Conservation (phyloP, 345 rosid genomes). For the Populus tremula region DNA sequence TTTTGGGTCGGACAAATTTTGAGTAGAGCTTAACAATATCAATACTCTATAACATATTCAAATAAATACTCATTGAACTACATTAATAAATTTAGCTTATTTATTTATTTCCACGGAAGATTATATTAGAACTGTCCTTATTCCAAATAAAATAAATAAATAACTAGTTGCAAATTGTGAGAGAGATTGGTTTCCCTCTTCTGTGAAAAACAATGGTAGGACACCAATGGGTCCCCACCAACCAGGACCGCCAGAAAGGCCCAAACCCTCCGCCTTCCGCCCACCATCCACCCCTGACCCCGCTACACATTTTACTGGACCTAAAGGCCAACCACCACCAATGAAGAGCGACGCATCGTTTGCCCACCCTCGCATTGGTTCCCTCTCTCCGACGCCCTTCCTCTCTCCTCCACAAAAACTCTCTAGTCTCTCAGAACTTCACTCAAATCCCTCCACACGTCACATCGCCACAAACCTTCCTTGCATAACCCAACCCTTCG, state of each 20-base stretch:
- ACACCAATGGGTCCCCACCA: too few species aligned
- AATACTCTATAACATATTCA: too few species aligned
- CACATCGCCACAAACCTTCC: conserved; percentile 18
- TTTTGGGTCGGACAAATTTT: too few species aligned
- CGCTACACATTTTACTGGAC: neutral
- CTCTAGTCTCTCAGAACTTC: conserved; percentile 3
- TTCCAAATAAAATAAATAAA: too few species aligned
- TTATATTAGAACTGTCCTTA: too few species aligned
- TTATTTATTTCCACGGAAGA: too few species aligned
- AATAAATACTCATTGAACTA: too few species aligned
- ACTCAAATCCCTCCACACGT: conserved; percentile 29
- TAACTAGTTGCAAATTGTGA: too few species aligned
- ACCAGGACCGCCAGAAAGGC: neutral
- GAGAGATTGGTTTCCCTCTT: too few species aligned
- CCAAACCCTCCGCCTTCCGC: neutral
- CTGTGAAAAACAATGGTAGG: too few species aligned
- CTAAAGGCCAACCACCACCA: neutral
- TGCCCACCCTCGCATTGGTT: conserved; percentile 30
- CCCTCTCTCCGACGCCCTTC: conserved; percentile 46
- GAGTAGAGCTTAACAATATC: too few species aligned
- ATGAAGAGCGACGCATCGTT: neutral
- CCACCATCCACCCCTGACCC: neutral
- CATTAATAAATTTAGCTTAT: too few species aligned
- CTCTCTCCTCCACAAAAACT: neutral
- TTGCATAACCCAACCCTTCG: conserved; percentile 44